Evolutionary conservation across 1,284 basidiomycete genomes (phyloP), one percentile per base, ranked within the genome.

Genomic region (Fistulina hepatica): DNA sequence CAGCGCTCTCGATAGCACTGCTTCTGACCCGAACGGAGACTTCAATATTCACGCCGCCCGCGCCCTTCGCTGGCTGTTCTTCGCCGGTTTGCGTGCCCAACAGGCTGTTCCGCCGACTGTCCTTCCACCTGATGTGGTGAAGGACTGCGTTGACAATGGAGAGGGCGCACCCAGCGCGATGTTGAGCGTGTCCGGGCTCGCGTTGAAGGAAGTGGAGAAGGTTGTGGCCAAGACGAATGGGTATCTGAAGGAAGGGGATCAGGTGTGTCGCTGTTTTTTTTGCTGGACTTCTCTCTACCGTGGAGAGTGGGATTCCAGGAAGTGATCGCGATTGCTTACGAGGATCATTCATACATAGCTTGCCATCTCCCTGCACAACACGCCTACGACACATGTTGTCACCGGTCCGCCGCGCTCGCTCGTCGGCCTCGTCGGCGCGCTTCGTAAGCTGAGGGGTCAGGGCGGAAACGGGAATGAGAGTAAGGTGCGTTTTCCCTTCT

Each of bases 101-200:
- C 81, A 92, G 55, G 79, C 81, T 13, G 98, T 98, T 76, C 94
- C 95, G n/a, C 68, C 92, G 21, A 74, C 93, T 42, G 78, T 93
- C 2, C 65, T 98, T 40, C 90, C 95, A 53, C 93, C 93, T 5
- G 67, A 72, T 47, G 81, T 98, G 45, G 73, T 94, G 42, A 73
- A 85, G 52, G 90, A 97, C 52, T 73, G 89, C 26, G 62, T 94
- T 44, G 89, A 92, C 38, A 89, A 90, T 40, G 91, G 91, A 37
- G 94, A 98, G 60, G 95, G 94, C 28, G 70, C 71, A 8, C 95
- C 95, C 6, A 82, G 81, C 19, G 92, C 94, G 41, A 98, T 98
- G 94, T 63, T 98, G 44, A 78, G 83, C 21, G 76, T 98, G 49
- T 81, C 81, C 6, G 94, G 93, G 22, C 76, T 98, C 31, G 62